Evolutionary conservation across 169 alveolate genomes (phyloP).

Genomic region (Cryptosporidium xiaoi): DNA sequence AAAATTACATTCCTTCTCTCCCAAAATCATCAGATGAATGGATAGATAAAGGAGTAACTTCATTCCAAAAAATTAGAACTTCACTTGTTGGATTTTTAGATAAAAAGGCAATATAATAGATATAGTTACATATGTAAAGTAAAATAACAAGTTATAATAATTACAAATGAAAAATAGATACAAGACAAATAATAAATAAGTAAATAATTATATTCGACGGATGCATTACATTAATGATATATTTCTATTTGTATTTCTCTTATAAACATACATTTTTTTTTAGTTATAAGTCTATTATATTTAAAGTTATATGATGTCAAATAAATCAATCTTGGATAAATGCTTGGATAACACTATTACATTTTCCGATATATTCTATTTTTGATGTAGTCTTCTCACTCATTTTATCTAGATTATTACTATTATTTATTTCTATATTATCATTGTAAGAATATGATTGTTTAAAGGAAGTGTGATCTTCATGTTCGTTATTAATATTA

Average conservation of each 20-base stretch:
- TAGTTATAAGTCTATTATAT: background rate
- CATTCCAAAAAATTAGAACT: constrained; percentile 23
- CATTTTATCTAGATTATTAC: background rate
- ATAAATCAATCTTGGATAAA: constrained; percentile 10
- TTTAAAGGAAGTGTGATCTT: background rate
- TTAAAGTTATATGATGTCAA: background rate
- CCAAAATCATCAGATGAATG: constrained; percentile 72
- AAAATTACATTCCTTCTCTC: constrained; percentile 22
- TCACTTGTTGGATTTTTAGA: background rate
- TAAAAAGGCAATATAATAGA: background rate
- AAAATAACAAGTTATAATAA: no score
- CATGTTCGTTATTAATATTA: background rate
- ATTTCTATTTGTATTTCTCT: no score
- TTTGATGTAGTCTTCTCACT: background rate
- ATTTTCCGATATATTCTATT: constrained; percentile 29
- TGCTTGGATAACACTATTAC: constrained; percentile 58
- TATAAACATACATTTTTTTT: no score
- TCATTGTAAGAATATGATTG: background rate
- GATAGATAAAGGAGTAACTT: constrained; percentile 33
- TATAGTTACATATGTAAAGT: no score
- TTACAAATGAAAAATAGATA: background rate
- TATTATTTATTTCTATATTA: background rate
- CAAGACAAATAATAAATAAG: background rate
- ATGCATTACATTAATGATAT: no score
- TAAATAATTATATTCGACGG: no score